Conservation (phyloP, 768 basidiomycete genomes). For the Kwoniella europaea region DNA sequence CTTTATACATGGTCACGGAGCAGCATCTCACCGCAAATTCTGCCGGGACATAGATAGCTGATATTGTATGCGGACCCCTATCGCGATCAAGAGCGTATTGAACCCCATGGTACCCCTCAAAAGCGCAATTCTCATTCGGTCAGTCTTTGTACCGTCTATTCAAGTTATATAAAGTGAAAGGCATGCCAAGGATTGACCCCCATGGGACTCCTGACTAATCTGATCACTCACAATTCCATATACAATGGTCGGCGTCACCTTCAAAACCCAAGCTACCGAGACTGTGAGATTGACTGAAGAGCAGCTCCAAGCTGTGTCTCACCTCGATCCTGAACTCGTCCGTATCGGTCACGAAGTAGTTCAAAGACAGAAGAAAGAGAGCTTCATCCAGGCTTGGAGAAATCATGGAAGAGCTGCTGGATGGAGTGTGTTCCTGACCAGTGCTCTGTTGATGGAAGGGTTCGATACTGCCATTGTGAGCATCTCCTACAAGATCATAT, state of each 20-base stretch:
- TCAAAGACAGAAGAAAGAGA: conserved; percentile 28
- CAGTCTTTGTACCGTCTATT: conserved; percentile 3
- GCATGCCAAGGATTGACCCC: background rate
- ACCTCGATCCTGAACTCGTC: conserved; percentile 34
- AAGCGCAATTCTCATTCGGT: background rate
- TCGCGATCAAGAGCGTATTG: background rate
- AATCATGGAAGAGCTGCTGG: conserved; percentile 35
- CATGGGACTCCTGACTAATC: conserved; percentile 9
- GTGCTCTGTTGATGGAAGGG: conserved; percentile 38
- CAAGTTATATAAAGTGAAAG: conserved; percentile 3
- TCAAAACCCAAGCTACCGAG: background rate
- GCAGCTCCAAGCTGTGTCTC: conserved; percentile 26
- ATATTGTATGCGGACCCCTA: background rate
- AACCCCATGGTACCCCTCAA: conserved; percentile 5
- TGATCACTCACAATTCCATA: background rate
- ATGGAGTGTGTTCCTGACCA: conserved; percentile 35
- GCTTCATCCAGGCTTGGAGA: conserved; percentile 32
- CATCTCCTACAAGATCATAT: background rate
- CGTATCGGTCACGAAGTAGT: conserved; percentile 31
- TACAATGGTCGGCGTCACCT: conserved; percentile 4
- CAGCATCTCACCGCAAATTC: background rate
- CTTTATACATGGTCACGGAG: background rate
- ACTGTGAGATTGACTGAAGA: conserved; percentile 20
- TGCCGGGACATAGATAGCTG: background rate
- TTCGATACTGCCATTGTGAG: conserved; percentile 37